Conservation (phyloP, 2,329 filamentous ascomycete genomes). For the Grosmannia serpens region DNA sequence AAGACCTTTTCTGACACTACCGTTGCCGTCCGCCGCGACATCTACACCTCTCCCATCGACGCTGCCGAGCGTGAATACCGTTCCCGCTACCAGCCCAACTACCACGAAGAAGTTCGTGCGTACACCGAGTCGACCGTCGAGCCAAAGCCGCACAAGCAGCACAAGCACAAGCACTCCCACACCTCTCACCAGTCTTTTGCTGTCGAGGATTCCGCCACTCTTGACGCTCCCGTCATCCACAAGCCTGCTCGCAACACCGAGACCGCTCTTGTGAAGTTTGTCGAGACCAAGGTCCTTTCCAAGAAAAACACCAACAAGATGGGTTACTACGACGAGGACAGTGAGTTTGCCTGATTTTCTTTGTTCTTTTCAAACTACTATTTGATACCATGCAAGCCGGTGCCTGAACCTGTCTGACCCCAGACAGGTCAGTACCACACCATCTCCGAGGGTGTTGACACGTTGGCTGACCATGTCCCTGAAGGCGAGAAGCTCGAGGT, state of each 20-base stretch:
- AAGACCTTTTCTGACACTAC: conserved; percentile 48
- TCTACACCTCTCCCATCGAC: conserved; percentile 43
- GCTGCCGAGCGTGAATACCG: conserved; percentile 56
- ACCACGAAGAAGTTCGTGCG: conserved; percentile 24
- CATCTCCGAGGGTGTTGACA: conserved; percentile 43
- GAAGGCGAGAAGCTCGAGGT: conserved; percentile 37
- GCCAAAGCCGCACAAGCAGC: no score
- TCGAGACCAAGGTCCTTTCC: conserved; percentile 31
- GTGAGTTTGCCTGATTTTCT: conserved; percentile 25
- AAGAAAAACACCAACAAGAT: conserved; percentile 44
- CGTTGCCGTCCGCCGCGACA: conserved; percentile 47
- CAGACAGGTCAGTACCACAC: conserved; percentile 45
- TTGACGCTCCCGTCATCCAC: conserved; percentile 28
- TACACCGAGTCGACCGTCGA: conserved; percentile 26
- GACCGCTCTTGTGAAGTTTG: conserved; percentile 54
- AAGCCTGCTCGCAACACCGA: conserved; percentile 30
- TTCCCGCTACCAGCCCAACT: conserved; percentile 43
- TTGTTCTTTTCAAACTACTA: no score
- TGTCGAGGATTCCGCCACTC: conserved; percentile 47
- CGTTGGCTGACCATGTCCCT: conserved; percentile 44
- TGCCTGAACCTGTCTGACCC: not conserved
- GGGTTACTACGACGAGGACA: conserved; percentile 55
- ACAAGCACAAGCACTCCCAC: conserved; percentile 14
- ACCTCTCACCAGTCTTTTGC: conserved; percentile 31
- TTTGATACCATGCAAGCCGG: no score